phyloP scores from a whole-genome alignment of 305 asterid species.

The Fraxinus albicans region DNA sequence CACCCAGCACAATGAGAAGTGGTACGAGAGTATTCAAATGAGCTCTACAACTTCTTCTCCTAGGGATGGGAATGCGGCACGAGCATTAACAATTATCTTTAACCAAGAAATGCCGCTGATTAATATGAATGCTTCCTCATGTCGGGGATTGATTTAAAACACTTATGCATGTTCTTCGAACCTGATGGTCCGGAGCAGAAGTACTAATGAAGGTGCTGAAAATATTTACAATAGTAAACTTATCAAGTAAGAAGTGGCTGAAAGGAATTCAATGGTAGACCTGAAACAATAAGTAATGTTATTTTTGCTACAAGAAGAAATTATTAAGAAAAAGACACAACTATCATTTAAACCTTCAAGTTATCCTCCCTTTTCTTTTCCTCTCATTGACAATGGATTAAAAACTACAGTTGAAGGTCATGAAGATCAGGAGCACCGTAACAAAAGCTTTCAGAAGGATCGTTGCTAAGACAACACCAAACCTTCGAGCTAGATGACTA shows the following conservation, averaged over 20 bases:
- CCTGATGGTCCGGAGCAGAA: background rate
- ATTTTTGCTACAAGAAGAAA: background rate
- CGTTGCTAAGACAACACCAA: background rate
- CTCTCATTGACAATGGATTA: background rate
- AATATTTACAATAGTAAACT: background rate
- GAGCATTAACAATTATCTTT: background rate
- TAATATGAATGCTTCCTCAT: background rate
- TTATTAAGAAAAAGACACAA: background rate
- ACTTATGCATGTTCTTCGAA: background rate
- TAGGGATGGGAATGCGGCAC: background rate
- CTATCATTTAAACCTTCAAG: background rate
- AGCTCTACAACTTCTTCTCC: background rate
- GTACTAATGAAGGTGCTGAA: background rate
- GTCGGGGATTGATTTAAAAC: background rate
- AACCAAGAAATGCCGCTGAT: background rate
- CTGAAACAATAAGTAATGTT: background rate
- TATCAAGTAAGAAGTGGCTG: background rate
- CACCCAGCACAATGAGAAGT: background rate
- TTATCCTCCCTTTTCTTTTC: background rate
- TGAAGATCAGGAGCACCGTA: background rate
- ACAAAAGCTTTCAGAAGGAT: background rate
- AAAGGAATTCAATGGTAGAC: background rate
- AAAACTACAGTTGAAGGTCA: background rate
- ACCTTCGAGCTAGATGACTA: background rate
- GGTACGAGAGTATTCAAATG: background rate